A percentile compares a stretch with the other conserved stretches of the same genome.
Evolutionary conservation across 2,329 filamentous ascomycete genomes (phyloP).

Genomic region (Diplodia seriata): DNA sequence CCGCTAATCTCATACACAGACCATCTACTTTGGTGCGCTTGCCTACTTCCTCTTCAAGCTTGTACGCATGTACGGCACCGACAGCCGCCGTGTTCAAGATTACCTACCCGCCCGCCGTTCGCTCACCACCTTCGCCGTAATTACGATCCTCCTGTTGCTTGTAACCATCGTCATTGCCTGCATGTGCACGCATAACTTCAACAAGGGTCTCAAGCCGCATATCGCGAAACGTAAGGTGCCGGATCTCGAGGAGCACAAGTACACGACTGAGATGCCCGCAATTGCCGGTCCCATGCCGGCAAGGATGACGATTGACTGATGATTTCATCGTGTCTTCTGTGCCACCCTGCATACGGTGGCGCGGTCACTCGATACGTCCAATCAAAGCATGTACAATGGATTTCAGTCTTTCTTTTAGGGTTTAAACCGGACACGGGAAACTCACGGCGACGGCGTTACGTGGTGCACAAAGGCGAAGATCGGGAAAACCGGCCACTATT

Average conservation of each 20-base stretch:
- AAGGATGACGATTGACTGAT: conserved; percentile 51
- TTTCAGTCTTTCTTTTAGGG: conserved; percentile 16
- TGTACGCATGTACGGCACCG: conserved; percentile 83
- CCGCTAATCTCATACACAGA: conserved; percentile 42
- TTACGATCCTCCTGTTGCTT: conserved; percentile 88
- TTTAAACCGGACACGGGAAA: conserved; percentile 6
- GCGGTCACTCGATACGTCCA: not conserved
- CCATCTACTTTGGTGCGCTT: conserved; percentile 86
- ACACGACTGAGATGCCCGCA: conserved; percentile 57
- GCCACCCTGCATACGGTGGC: conserved; percentile 19
- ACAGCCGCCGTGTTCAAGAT: conserved; percentile 54
- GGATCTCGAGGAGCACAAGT: conserved; percentile 58
- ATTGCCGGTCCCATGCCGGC: conserved; percentile 54
- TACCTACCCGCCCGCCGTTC: conserved; percentile 84
- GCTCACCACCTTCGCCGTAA: conserved; percentile 89
- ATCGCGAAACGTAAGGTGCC: conserved; percentile 67
- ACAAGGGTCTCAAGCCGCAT: conserved; percentile 86
- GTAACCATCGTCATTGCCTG: conserved; percentile 87
- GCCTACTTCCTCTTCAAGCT: conserved; percentile 99
- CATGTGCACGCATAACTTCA: conserved; percentile 89
- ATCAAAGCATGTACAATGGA: conserved; percentile 27
- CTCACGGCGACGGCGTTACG: conserved; percentile 28
- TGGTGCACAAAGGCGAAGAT: conserved; percentile 29
- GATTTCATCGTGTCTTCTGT: not conserved
- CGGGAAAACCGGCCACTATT: conserved; percentile 8